Conservation (phyloP, 148 eudicot genomes). For the Chenopodium album region DNA sequence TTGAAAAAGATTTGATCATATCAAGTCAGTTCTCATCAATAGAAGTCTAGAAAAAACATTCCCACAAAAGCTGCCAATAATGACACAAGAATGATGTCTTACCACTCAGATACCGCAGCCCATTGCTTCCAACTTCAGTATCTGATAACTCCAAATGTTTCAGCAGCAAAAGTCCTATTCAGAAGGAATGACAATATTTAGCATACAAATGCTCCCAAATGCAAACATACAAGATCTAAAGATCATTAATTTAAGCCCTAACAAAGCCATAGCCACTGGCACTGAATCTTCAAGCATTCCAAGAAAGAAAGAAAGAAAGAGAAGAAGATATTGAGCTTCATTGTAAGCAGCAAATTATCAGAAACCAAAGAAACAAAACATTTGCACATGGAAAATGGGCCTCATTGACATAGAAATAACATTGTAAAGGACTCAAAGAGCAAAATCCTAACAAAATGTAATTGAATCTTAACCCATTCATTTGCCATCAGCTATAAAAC, state of each 20-base stretch:
- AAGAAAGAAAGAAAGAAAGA: background rate
- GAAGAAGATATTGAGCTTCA: background rate
- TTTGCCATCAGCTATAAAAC: background rate
- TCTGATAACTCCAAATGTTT: constrained; percentile 88
- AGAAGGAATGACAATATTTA: constrained; percentile 1
- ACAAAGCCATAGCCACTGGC: background rate
- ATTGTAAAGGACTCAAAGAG: background rate
- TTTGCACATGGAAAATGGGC: background rate
- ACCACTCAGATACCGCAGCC: constrained; percentile 82
- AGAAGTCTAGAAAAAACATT: background rate
- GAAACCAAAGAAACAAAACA: background rate
- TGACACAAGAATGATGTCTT: constrained; percentile 19
- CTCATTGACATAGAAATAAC: background rate
- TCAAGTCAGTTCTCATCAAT: background rate
- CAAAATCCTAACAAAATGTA: background rate
- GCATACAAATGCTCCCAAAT: background rate
- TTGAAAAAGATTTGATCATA: background rate
- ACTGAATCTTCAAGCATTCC: background rate
- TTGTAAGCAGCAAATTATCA: background rate
- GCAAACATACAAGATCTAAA: background rate
- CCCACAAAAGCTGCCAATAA: background rate
- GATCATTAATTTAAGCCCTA: background rate
- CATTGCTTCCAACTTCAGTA: constrained; percentile 87
- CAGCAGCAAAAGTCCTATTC: constrained; percentile 63
- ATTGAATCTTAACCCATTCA: background rate